Evolutionary conservation across 1,284 basidiomycete species (phyloP), one percentile per base, ranked within the genome.

Genomic region (Ceratobasidium sp.): DNA sequence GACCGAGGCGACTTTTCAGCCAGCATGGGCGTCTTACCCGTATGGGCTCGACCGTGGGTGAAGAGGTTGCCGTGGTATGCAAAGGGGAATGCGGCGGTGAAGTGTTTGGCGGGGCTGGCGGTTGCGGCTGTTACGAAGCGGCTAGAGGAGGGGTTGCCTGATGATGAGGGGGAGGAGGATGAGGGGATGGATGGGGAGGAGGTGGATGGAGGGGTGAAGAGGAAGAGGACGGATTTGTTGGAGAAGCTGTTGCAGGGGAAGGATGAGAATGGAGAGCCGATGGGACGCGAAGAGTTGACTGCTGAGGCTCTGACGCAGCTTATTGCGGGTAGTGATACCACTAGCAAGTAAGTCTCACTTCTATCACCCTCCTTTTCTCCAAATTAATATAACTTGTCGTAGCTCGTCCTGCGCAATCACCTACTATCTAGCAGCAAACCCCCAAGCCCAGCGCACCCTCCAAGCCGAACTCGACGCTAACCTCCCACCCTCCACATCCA

Each of bases 1-100:
- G 92, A 92, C 75, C 92, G 96, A 27, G 96, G 96, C 73, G 95
- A 96, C 81, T 96, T 88, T 82, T 92, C 92, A 1, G 93, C 93
- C 59, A 90, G 94, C 0, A 90, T 96, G 85, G 96, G 95, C 48
- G 89, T 90, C 14, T 85, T 96, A 22, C 93, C 95, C 0, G 85
- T 88, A 0, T 89, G 86, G 84, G 88, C 90, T 85, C 88, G 93
- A 48, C 93, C 93, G 0, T 83, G 87, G 78, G 89, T 88, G 54
- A 87, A 88, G 77, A 85, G 87, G 62, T 80, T 91, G 67, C 94
- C 94, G 2, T 95, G 94, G 93, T 96, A 91, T 84, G 84, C 86
- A 41, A 86, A 87, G 73, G 93, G 95, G 27, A 84, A 87, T 56
- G 84, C 87, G 77, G 91, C 92, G 27, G 93, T 95, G 44, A 84